Evolutionary conservation across 2,329 filamentous ascomycete species (phyloP).

Genomic region (Calonectria multiphialidica): DNA sequence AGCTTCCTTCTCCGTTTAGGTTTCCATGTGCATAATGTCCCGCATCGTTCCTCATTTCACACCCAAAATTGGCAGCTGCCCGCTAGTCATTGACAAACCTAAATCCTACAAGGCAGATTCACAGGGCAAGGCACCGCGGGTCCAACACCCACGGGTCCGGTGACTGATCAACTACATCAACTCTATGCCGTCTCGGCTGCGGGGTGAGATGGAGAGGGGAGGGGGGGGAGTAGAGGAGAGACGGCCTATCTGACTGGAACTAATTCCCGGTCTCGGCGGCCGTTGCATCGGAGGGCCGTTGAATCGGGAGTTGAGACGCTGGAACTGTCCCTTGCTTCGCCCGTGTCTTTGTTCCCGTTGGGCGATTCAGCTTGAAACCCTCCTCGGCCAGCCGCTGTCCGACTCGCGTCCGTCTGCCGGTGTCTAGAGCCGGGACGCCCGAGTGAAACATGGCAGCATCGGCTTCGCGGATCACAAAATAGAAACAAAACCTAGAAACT

Average conservation of each 20-base stretch:
- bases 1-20: background rate
- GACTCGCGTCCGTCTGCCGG: background rate
- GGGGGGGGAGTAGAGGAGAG: too few species aligned
- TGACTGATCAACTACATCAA: background rate
- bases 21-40: background rate
- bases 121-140: too few species aligned
- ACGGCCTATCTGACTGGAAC: background rate
- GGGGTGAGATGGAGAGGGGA: background rate
- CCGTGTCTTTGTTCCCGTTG: background rate
- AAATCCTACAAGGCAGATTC: background rate
- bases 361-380: background rate
- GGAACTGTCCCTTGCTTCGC: background rate
- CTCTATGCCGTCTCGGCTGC: too few species aligned
- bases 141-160: too few species aligned
- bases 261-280: background rate
- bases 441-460: background rate
- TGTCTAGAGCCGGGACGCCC: background rate
- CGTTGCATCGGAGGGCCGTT: background rate
- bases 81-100: background rate
- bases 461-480: conserved; percentile 2
- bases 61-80: background rate
- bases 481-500: background rate
- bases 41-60: background rate
- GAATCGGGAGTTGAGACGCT: background rate
- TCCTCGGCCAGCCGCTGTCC: background rate